A percentile compares a stretch with the other conserved stretches of the same genome.
These are phyloP conservation scores for Paecilomyces sp. DNA, from an alignment of 2,329 filamentous ascomycete species.

Conservation along the genomic window DNA sequence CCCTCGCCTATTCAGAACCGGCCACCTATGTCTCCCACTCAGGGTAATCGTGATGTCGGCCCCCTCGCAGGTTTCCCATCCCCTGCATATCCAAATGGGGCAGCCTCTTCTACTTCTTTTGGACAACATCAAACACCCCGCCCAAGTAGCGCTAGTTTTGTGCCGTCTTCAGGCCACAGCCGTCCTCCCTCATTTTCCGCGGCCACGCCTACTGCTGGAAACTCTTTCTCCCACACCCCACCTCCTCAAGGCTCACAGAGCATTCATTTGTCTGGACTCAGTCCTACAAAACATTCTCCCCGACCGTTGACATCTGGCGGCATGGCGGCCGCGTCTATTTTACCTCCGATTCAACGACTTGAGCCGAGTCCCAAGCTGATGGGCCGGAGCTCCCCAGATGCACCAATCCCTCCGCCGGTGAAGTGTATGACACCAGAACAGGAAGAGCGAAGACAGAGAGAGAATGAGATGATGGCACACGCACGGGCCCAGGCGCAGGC, in stretches of 20 bases:
- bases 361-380: slow-evolving; percentile 39
- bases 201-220: slow-evolving; percentile 23
- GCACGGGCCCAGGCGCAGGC: slow-evolving; percentile 3
- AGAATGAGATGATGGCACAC: slow-evolving; percentile 25
- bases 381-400: slow-evolving; percentile 35
- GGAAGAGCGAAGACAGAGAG: slow-evolving; percentile 31
- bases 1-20: slow-evolving; percentile 38
- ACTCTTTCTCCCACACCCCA: slow-evolving; percentile 20
- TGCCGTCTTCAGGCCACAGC: slow-evolving; percentile 21
- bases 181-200: slow-evolving; percentile 25
- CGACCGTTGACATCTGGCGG: slow-evolving; percentile 28
- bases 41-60: slow-evolving; percentile 43
- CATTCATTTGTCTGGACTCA: slow-evolving; percentile 36
- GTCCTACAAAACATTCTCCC: slow-evolving; percentile 40
- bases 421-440: slow-evolving; percentile 39
- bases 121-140: slow-evolving; percentile 22
- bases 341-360: slow-evolving; percentile 34
- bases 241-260: slow-evolving; percentile 30
- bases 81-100: slow-evolving; percentile 18
- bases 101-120: slow-evolving; percentile 25
- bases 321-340: slow-evolving; percentile 25
- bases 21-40: slow-evolving; percentile 42
- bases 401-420: slow-evolving; percentile 33
- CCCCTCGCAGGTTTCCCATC: slow-evolving; percentile 38
- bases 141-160: slow-evolving; percentile 17